Percentiles rank a stretch among this genome's conserved stretches.
Evolutionary conservation across 2,329 filamentous ascomycete species (phyloP).

Genomic region (Penicillium sp.): DNA sequence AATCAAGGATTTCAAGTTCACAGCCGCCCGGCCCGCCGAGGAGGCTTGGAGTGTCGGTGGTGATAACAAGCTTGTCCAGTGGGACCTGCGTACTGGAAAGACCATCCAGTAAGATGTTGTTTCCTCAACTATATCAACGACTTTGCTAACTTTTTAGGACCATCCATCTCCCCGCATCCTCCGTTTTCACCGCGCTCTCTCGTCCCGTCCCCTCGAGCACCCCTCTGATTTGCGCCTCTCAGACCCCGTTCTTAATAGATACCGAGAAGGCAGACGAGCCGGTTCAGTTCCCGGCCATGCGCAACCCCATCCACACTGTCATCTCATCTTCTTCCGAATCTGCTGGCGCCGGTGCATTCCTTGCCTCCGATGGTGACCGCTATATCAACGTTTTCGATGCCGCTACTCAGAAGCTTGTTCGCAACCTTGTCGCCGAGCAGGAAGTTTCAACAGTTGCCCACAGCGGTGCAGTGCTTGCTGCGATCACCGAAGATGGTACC

Average conservation of each 20-base stretch:
- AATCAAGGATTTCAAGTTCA: slow-evolving; percentile 55
- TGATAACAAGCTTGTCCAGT: slow-evolving; percentile 55
- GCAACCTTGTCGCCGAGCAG: slow-evolving; percentile 52
- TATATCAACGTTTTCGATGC: slow-evolving; percentile 54
- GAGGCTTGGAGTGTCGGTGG: slow-evolving; percentile 58
- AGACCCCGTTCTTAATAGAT: slow-evolving; percentile 51
- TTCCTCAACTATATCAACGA: slow-evolving; percentile 5
- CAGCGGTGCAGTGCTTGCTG: slow-evolving; percentile 48
- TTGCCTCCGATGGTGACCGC: slow-evolving; percentile 52
- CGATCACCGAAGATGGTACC: slow-evolving; percentile 50
- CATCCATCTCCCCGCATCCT: slow-evolving; percentile 46
- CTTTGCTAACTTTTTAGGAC: slow-evolving; percentile 35
- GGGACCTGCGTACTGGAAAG: slow-evolving; percentile 50
- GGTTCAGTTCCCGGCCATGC: slow-evolving; percentile 51
- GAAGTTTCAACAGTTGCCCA: slow-evolving; percentile 44
- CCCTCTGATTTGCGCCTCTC: slow-evolving; percentile 53
- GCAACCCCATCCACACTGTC: slow-evolving; percentile 51
- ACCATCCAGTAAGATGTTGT: slow-evolving; percentile 43
- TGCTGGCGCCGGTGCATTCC: slow-evolving; percentile 42
- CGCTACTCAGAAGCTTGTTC: slow-evolving; percentile 44
- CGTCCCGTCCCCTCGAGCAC: slow-evolving; percentile 43
- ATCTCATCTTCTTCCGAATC: slow-evolving; percentile 43
- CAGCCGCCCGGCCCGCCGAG: slow-evolving; percentile 36
- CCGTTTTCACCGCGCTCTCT: slow-evolving; percentile 42
- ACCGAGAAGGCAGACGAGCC: slow-evolving; percentile 42